Base-by-base conservation (phyloP, 768 basidiomycete genomes). In the Mycena capillaripes region DNA sequence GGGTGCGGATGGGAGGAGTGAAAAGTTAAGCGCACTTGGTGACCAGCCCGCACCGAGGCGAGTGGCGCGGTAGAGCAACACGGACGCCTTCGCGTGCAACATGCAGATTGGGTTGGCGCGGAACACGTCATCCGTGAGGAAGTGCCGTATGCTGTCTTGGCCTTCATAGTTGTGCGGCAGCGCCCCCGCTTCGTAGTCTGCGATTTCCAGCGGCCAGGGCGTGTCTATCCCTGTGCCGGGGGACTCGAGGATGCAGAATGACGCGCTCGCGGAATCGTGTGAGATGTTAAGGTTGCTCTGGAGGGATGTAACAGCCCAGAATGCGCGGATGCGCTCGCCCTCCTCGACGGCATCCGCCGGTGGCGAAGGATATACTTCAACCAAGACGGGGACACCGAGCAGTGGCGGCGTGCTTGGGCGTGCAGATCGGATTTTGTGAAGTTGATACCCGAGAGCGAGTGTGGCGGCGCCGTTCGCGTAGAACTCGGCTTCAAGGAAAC, bases 271-370 rank as follows among this genome's bases (percentile, higher is more conserved):
- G 25, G 56, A 52, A 12, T 58, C 50, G 29, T 66, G 21, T 4
- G 71, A 56, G 34, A 72, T 42, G 11, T 55, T 57, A 30, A 77
- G 38, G 9, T 68, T 29, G 32, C 56, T 67, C 12, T 75, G 68
- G 10, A 70, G 57, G 16, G 46, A 58, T 11, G 63, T 72, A 16
- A 74, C 63, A 0, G 70, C 63, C 76, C 76, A 77, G 53, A 77
- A 77, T 6, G 58, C 70, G 56, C 70, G 72, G 30, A 77, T 76
- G 9, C 72, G 69, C 58, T 77, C 75, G 8, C 72, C 72, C 42
- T 77, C 75, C 30, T 76, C 70, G 27, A 76, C 32, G 16, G 55
- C 65, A 32, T 76, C 70, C 2, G 48, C 48, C 0, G 74, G 60
- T 8, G 71, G 71, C 25, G 72, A 10, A 9, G 57, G 55, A 34